Conservation (phyloP, 2,329 filamentous ascomycete species). For the Diplodia sapinea region DNA sequence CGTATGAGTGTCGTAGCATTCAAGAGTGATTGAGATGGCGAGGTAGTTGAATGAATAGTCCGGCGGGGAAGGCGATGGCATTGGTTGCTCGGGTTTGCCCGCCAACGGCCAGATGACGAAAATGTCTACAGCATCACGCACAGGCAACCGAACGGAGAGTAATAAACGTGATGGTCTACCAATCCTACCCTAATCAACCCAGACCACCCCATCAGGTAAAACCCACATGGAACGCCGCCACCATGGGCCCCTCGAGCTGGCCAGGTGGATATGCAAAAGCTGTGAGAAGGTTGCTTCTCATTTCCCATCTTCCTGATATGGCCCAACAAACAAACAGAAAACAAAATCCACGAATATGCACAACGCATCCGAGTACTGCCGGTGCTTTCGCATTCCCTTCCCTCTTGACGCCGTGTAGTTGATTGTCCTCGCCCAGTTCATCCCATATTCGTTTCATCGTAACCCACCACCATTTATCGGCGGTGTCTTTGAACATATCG, state of each 20-base stretch:
- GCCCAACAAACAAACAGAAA: background rate
- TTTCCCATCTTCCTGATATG: background rate
- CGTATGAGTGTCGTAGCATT: background rate
- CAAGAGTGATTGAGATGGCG: background rate
- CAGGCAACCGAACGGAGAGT: background rate
- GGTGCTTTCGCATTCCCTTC: background rate
- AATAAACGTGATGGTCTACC: background rate
- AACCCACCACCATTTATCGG: background rate
- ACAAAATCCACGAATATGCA: background rate
- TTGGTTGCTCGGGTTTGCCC: background rate
- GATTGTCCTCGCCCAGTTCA: background rate
- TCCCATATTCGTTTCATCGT: background rate
- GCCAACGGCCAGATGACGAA: background rate
- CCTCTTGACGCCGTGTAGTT: background rate
- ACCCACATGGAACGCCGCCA: background rate
- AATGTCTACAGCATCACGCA: background rate
- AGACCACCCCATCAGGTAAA: background rate
- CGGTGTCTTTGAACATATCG: background rate
- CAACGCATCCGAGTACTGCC: background rate
- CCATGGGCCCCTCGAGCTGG: background rate
- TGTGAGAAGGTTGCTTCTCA: background rate
- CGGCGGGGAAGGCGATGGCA: background rate
- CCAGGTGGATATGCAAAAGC: slow-evolving; percentile 13
- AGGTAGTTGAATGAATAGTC: background rate
- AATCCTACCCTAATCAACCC: background rate